Conservation (phyloP, 305 asterid species). For the Lippia alba region DNA sequence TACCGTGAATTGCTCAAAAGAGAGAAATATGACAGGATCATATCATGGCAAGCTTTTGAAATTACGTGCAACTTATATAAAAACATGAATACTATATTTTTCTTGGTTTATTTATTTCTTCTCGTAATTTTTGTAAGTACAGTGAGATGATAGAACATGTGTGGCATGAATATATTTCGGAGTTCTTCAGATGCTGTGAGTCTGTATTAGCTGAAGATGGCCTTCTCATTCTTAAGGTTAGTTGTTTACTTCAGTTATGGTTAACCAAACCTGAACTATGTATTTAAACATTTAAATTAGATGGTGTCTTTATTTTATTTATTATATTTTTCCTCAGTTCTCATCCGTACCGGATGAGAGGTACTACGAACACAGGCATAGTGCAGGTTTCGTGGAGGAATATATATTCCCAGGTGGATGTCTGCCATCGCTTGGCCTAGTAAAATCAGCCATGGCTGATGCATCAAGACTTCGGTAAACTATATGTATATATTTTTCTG, state of each 20-base stretch:
- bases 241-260: not conserved
- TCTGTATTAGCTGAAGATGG: constrained; percentile 62
- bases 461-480: constrained; percentile 64
- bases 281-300: too few species aligned
- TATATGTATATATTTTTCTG: not conserved
- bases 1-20: constrained; percentile 58
- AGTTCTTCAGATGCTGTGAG: constrained; percentile 58
- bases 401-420: constrained; percentile 81
- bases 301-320: too few species aligned
- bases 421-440: constrained; percentile 59
- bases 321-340: constrained; percentile 41
- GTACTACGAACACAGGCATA: constrained; percentile 60
- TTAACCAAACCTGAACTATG: not conserved
- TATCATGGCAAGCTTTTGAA: too few species aligned
- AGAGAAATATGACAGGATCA: constrained; percentile 55
- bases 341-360: constrained; percentile 61
- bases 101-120: too few species aligned
- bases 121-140: not conserved
- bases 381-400: constrained; percentile 64
- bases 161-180: constrained; percentile 68
- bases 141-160: constrained; percentile 78
- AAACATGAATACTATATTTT: not conserved
- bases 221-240: constrained; percentile 62
- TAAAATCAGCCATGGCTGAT: constrained; percentile 69
- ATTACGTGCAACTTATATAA: too few species aligned